These are phyloP conservation scores for Pneumocystis murina DNA, from an alignment of 1,139 yeast genomes.

Conservation along the genomic window DNA sequence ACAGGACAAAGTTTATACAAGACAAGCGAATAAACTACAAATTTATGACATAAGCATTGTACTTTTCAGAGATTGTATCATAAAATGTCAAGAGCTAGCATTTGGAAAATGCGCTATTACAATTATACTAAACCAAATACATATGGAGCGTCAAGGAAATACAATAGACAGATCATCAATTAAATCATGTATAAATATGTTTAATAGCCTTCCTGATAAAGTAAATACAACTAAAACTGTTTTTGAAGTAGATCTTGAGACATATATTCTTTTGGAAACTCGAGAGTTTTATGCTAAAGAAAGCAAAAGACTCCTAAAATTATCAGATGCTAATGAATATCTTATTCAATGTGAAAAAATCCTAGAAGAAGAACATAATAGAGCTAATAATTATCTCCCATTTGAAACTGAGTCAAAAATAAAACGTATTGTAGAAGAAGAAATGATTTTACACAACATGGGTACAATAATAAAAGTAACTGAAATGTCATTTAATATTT, in stretches of 20 bases:
- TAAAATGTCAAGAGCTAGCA: slow-evolving; percentile 31
- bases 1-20: slow-evolving; percentile 59
- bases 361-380: slow-evolving; percentile 42
- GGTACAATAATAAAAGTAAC: slow-evolving; percentile 33
- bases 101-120: slow-evolving; percentile 39
- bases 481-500: neutral
- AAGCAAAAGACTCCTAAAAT: slow-evolving; percentile 31
- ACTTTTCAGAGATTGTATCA: slow-evolving; percentile 36
- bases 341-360: slow-evolving; percentile 39
- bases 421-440: slow-evolving; percentile 41
- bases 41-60: slow-evolving; percentile 64
- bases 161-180: slow-evolving; percentile 48
- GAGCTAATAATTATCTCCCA: slow-evolving; percentile 44
- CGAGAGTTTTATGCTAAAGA: slow-evolving; percentile 39
- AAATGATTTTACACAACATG: slow-evolving; percentile 47
- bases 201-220: slow-evolving; percentile 42
- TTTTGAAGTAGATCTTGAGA: slow-evolving; percentile 55
- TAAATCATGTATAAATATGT: slow-evolving; percentile 51
- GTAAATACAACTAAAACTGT: slow-evolving; percentile 30
- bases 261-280: slow-evolving; percentile 41
- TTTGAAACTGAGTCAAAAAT: slow-evolving; percentile 40
- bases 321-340: slow-evolving; percentile 39
- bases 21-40: slow-evolving; percentile 50
- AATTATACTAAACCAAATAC: slow-evolving; percentile 43
- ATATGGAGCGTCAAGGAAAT: slow-evolving; percentile 44